Evolutionary conservation across 2,329 filamentous ascomycete species (phyloP).

Genomic region (Pseudogymnoascus sp.): DNA sequence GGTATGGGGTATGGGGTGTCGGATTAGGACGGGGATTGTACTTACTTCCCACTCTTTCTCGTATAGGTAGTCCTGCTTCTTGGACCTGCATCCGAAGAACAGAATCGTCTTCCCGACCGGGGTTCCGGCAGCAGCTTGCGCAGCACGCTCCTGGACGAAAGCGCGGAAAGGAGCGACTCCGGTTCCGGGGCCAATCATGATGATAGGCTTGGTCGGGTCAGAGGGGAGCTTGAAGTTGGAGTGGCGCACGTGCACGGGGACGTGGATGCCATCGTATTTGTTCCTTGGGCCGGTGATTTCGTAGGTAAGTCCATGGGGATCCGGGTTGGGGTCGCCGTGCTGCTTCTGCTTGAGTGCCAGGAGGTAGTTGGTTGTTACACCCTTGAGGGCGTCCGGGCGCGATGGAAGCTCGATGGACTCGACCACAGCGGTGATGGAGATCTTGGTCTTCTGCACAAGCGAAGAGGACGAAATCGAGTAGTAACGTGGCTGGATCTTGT

Average conservation of each 20-base stretch:
- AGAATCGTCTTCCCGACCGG: conserved; percentile 80
- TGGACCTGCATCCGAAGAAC: conserved; percentile 91
- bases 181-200: conserved; percentile 93
- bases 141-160: conserved; percentile 89
- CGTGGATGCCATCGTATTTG: conserved; percentile 93
- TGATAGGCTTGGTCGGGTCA: conserved; percentile 85
- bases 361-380: conserved; percentile 95
- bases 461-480: conserved; percentile 99
- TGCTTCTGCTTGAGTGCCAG: conserved; percentile 95
- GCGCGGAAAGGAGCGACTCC: conserved; percentile 94
- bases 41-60: conserved; percentile 86
- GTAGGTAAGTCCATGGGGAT: conserved; percentile 79
- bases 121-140: conserved; percentile 71
- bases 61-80: conserved; percentile 88
- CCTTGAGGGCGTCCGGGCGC: conserved; percentile 72
- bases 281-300: conserved; percentile 83
- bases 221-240: conserved; percentile 99
- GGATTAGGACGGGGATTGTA: conserved; percentile 13
- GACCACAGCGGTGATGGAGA: conserved; percentile 91
- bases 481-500: conserved; percentile 94
- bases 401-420: conserved; percentile 75
- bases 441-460: conserved; percentile 84
- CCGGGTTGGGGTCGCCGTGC: conserved; percentile 74
- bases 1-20: neutral
- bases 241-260: conserved; percentile 92